Evolutionary conservation across 768 basidiomycete genomes (phyloP), one percentile per base, ranked within the genome.

Genomic region (Hypholoma sublateritium): DNA sequence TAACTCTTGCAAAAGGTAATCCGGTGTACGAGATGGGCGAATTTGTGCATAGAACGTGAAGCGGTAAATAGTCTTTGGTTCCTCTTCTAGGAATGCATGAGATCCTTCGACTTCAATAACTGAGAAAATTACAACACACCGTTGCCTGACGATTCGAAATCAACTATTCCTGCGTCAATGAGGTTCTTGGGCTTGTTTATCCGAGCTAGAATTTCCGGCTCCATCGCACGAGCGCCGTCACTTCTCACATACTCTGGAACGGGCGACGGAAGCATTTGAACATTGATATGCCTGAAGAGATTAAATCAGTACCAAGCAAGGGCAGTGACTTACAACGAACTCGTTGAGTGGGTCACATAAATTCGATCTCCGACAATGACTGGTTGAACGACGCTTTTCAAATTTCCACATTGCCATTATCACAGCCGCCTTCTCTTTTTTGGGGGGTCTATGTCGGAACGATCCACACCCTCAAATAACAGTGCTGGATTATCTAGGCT

Each of bases 41-140:
- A 93, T 72, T 65, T 90, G 89, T 1, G 80, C 84, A 64, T 82
- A 83, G 50, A 93, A 77, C 5, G 74, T 73, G 65, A 93, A 92
- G 1, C 84, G 77, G 63, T 91, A 93, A 0, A 74, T 69, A 2
- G 83, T 77, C 65, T 80, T 80, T 14, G 71, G 73, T 14, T 63
- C 63, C 44, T 81, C 79, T 39, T 83, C 85, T 87, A 37, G 19
- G 34, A n/a, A 12, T 22, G 39, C 43, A 14, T 19, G 8, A 50
- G 8, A 35, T 9, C 14, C 16, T 21, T 12, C 12, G 32, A 24
- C 36, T 44, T 13, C 14, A n/a, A n/a, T n/a, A 35, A 5, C 16
- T 5, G 4, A 34, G n/a, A 37, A n/a, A n/a, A 24, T 16, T 24
- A 36, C 19, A 24, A 13, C 22, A 36, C 50, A 61, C 56, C 57